Evolutionary conservation across 2,329 filamentous ascomycete species (phyloP).

Genomic region (Clonostachys rosea): DNA sequence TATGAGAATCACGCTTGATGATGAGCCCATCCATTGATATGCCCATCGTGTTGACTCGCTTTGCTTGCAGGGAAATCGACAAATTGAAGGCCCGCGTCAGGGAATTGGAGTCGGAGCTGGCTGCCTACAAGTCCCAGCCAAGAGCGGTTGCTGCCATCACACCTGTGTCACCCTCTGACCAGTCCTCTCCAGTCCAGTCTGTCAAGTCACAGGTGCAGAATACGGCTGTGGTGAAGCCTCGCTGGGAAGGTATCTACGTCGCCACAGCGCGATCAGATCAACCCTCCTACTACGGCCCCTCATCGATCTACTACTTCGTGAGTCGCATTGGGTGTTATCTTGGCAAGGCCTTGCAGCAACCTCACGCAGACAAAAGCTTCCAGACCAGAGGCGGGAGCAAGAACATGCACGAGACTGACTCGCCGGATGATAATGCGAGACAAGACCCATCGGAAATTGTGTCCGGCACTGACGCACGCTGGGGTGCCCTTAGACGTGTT

Average conservation of each 20-base stretch:
- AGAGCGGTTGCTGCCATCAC: neutral
- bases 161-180: slow-evolving; percentile 4
- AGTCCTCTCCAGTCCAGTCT: neutral
- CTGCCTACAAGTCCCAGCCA: slow-evolving; percentile 2
- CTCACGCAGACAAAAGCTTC: slow-evolving; percentile 5
- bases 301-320: slow-evolving; percentile 39
- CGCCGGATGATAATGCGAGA: neutral
- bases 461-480: neutral
- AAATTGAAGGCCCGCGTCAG: slow-evolving; percentile 19
- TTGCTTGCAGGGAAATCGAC: slow-evolving; percentile 20
- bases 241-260: slow-evolving; percentile 25
- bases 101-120: slow-evolving; percentile 18
- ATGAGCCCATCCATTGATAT: no score
- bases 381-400: slow-evolving; percentile 8
- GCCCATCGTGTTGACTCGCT: no score
- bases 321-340: slow-evolving; percentile 31
- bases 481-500: slow-evolving; percentile 20
- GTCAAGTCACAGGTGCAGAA: neutral
- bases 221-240: slow-evolving; percentile 1
- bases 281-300: slow-evolving; percentile 34
- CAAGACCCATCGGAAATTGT: neutral
- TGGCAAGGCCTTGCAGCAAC: slow-evolving; percentile 19
- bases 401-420: slow-evolving; percentile 1
- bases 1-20: neutral
- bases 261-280: slow-evolving; percentile 25